These are phyloP conservation scores for Penicillium herquei DNA, from an alignment of 495 filamentous ascomycete species.

Conservation along the genomic window DNA sequence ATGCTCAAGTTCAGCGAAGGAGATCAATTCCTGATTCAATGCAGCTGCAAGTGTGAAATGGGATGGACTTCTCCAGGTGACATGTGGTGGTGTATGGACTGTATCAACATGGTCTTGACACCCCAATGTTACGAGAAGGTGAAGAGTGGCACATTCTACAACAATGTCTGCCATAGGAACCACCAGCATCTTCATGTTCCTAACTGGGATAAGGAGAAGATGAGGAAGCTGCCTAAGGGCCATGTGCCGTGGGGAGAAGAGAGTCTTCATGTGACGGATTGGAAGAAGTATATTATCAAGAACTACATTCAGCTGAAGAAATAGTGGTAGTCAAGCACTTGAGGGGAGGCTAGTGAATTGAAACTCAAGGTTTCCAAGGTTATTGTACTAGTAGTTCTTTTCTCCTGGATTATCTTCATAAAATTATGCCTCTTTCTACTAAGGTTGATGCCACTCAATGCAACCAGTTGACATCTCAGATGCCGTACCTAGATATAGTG, in stretches of 20 bases:
- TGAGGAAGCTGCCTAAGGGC: not conserved
- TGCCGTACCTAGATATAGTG: too few relatives aligned
- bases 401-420: too few relatives aligned
- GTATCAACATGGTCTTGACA: constrained; percentile 4
- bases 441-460: too few relatives aligned
- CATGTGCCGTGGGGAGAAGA: constrained; percentile 1
- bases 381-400: too few relatives aligned
- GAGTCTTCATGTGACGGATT: not conserved
- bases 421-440: too few relatives aligned
- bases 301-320: not conserved
- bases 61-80: constrained; percentile 4
- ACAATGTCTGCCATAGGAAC: not conserved
- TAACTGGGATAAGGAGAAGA: not conserved
- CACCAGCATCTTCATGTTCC: not conserved
- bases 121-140: not conserved
- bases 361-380: too few relatives aligned
- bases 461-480: too few relatives aligned
- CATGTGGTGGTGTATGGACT: constrained; percentile 14
- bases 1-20: constrained; percentile 4
- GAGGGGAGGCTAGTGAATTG: too few relatives aligned
- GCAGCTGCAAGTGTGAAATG: not conserved
- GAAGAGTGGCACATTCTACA: not conserved
- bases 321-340: too few relatives aligned
- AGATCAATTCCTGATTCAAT: not conserved
- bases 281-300: not conserved